phyloP scores from a whole-genome alignment of 495 filamentous ascomycete species.

The Tetracladium marchalianum region DNA sequence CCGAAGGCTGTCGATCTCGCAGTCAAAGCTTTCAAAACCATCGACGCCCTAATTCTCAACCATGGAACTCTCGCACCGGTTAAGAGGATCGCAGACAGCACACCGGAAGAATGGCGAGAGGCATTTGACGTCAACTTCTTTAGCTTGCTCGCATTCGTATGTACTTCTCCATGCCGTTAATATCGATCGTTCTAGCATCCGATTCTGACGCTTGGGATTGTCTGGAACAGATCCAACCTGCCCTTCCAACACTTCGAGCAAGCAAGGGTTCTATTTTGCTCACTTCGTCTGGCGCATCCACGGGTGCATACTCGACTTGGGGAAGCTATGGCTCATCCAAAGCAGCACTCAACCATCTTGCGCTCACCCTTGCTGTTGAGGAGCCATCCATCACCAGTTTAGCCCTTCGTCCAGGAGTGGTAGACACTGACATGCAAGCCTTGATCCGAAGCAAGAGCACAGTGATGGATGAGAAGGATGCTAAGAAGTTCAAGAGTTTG shows the following conservation, averaged over 20 bases:
- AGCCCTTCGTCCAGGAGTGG: slow-evolving; percentile 67
- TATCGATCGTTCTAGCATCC: slow-evolving; percentile 2
- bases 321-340: slow-evolving; percentile 74
- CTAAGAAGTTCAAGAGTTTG: slow-evolving; percentile 57
- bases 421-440: slow-evolving; percentile 91
- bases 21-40: slow-evolving; percentile 49
- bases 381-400: slow-evolving; percentile 69
- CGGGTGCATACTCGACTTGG: slow-evolving; percentile 63
- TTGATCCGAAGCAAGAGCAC: slow-evolving; percentile 62
- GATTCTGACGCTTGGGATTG: slow-evolving; percentile 1
- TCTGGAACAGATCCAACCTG: slow-evolving; percentile 56
- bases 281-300: slow-evolving; percentile 67
- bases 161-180: slow-evolving; percentile 20
- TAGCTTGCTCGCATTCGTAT: slow-evolving; percentile 66
- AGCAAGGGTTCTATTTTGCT: slow-evolving; percentile 62
- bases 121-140: slow-evolving; percentile 79
- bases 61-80: slow-evolving; percentile 77
- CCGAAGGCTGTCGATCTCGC: slow-evolving; percentile 53
- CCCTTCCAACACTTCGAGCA: slow-evolving; percentile 60
- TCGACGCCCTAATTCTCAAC: slow-evolving; percentile 82
- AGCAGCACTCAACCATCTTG: slow-evolving; percentile 79
- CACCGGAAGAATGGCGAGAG: slow-evolving; percentile 61
- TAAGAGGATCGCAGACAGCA: slow-evolving; percentile 53
- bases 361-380: slow-evolving; percentile 61
- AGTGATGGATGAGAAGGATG: slow-evolving; percentile 54